Percentiles rank a stretch among this genome's conserved stretches.
phyloP scores from a whole-genome alignment of 352 stramenopile genomes.

The Globisporangium iwayamae region DNA sequence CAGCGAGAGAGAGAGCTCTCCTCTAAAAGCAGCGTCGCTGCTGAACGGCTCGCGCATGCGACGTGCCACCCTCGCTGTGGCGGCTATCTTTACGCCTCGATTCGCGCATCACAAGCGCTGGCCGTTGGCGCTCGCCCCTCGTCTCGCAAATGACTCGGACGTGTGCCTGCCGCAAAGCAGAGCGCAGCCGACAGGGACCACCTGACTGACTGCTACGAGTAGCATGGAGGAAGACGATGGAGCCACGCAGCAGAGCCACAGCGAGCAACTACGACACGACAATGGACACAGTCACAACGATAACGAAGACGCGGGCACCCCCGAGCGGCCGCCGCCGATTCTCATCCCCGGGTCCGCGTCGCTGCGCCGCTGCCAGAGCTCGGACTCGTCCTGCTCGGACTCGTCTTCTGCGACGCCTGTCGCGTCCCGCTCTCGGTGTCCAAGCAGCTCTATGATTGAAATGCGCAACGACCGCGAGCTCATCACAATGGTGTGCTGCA shows the following conservation, averaged over 20 bases:
- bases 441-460: conserved; percentile 25
- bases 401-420: neutral
- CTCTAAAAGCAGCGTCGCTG: too few relatives aligned
- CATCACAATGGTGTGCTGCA: conserved; percentile 34
- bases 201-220: neutral
- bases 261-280: neutral
- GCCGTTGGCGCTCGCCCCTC: too few relatives aligned
- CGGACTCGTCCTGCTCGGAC: conserved; percentile 5
- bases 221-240: neutral
- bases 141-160: too few relatives aligned
- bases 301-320: neutral
- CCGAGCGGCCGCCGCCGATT: conserved; percentile 9
- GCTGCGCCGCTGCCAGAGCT: conserved; percentile 6
- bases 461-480: conserved; percentile 38
- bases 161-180: too few relatives aligned
- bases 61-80: too few relatives aligned
- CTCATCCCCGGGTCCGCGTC: conserved; percentile 1
- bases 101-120: too few relatives aligned
- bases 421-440: conserved; percentile 13
- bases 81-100: too few relatives aligned
- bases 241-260: neutral
- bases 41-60: too few relatives aligned
- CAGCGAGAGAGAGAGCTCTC: too few relatives aligned
- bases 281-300: neutral
- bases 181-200: too few relatives aligned